phyloP scores from a whole-genome alignment of 2,329 filamentous ascomycete species.

The Colletotrichum sidae region DNA sequence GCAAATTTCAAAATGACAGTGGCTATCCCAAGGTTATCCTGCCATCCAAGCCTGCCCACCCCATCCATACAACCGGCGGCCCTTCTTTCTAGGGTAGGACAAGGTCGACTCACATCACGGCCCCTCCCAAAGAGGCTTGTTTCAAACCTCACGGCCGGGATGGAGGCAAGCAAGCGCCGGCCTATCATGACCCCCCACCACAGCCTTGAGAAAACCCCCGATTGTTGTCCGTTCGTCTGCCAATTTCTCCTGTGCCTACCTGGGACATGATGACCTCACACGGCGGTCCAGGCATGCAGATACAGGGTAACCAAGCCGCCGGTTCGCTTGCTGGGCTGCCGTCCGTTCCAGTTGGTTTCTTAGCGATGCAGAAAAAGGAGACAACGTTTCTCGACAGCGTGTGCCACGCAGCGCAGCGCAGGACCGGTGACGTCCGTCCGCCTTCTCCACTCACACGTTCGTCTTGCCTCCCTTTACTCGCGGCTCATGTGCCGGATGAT shows the following conservation, averaged over 20 bases:
- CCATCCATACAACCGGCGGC: neutral
- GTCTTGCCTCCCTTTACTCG: neutral
- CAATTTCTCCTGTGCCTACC: constrained; percentile 2
- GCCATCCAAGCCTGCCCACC: no score
- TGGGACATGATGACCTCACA: constrained; percentile 33
- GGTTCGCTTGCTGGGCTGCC: neutral
- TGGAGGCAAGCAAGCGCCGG: neutral
- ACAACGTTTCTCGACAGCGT: constrained; percentile 6
- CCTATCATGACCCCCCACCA: constrained; percentile 12
- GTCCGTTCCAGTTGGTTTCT: no score
- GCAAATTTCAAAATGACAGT: neutral
- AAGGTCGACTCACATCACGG: constrained; percentile 7
- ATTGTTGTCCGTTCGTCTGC: neutral
- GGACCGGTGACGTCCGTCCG: constrained; percentile 24
- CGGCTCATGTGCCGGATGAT: constrained; percentile 11
- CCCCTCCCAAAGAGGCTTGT: constrained; percentile 30
- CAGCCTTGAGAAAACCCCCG: no score
- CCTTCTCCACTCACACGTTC: constrained; percentile 11
- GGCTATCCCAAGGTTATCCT: no score
- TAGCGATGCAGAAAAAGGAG: no score
- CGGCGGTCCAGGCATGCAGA: neutral
- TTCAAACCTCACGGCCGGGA: constrained; percentile 26
- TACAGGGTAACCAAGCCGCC: constrained; percentile 11
- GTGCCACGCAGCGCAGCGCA: constrained; percentile 23
- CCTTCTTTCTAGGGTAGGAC: constrained; percentile 6